phyloP scores from a whole-genome alignment of 257 asterid species.

The Sherardia arvensis region DNA sequence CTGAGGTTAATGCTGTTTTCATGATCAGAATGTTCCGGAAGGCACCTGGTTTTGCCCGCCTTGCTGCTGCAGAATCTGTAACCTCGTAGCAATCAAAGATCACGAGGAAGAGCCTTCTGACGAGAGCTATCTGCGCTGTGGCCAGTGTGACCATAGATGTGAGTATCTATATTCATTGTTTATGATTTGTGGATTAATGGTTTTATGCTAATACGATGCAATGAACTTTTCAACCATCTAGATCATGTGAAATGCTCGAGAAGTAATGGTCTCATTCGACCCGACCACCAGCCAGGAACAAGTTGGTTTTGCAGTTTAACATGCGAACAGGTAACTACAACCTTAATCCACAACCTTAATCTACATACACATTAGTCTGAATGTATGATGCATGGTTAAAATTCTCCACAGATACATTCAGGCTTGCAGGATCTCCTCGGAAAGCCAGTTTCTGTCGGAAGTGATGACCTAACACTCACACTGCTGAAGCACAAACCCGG shows the following conservation, averaged over 20 bases:
- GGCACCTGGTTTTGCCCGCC: slow-evolving; percentile 98
- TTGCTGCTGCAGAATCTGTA: slow-evolving; percentile 83
- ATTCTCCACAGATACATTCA: slow-evolving; percentile 48
- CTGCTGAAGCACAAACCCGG: slow-evolving; percentile 44
- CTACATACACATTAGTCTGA: not conserved
- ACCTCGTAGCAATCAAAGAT: slow-evolving; percentile 20
- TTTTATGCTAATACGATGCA: slow-evolving; percentile 40
- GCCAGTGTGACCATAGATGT: slow-evolving; percentile 77
- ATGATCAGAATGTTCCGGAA: slow-evolving; percentile 63
- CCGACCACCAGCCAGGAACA: slow-evolving; percentile 23
- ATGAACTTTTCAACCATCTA: slow-evolving; percentile 18
- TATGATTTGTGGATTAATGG: not conserved
- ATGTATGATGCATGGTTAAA: not conserved
- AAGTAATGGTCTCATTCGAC: slow-evolving; percentile 22
- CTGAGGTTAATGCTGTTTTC: slow-evolving; percentile 7
- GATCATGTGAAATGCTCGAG: slow-evolving; percentile 66
- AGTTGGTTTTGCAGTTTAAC: slow-evolving; percentile 62
- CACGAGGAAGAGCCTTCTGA: slow-evolving; percentile 19
- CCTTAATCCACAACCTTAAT: not conserved
- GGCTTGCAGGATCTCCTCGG: slow-evolving; percentile 48
- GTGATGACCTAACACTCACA: slow-evolving; percentile 56
- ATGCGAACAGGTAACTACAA: slow-evolving; percentile 53
- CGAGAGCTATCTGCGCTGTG: slow-evolving; percentile 32
- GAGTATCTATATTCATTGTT: slow-evolving; percentile 25
- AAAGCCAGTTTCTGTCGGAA: slow-evolving; percentile 46